A percentile compares a stretch with the other conserved stretches of the same genome.
Conservation (phyloP, 768 basidiomycete genomes). For the Tylopilus rubrobrunneus region DNA sequence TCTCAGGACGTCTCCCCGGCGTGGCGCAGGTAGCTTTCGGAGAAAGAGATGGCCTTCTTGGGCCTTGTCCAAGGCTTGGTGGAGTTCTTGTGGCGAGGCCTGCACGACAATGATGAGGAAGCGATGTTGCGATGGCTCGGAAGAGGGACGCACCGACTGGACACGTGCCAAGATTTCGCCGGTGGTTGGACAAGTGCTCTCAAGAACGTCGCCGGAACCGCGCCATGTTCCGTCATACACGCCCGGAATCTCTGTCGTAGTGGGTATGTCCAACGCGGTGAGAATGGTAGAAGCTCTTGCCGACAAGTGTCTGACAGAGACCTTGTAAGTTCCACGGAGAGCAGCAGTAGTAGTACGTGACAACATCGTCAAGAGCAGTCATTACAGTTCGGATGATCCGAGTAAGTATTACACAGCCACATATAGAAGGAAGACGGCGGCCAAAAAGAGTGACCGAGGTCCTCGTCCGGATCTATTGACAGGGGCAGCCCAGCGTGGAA, state of each 20-base stretch:
- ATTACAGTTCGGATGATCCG: conserved; percentile 6
- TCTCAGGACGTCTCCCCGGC: conserved; percentile 81
- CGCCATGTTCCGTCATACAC: conserved; percentile 84
- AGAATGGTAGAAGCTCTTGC: conserved; percentile 68
- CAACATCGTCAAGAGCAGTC: conserved; percentile 12
- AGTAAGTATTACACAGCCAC: conserved; percentile 18
- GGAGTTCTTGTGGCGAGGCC: conserved; percentile 73
- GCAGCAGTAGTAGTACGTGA: conserved; percentile 17
- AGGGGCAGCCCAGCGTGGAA: conserved; percentile 32
- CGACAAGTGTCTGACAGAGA: conserved; percentile 48
- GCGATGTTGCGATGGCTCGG: not conserved
- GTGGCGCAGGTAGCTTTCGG: conserved; percentile 79
- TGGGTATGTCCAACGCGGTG: conserved; percentile 56
- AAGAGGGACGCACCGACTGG: conserved; percentile 48
- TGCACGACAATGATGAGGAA: conserved; percentile 25
- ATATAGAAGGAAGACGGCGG: too few relatives aligned
- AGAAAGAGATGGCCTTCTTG: conserved; percentile 71
- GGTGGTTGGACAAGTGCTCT: conserved; percentile 80
- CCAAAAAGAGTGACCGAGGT: conserved; percentile 17
- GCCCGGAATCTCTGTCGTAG: conserved; percentile 56
- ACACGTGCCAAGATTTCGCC: conserved; percentile 80
- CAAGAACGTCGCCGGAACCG: conserved; percentile 65
- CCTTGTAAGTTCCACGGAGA: conserved; percentile 8
- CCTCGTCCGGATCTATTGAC: conserved; percentile 19
- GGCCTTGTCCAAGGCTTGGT: conserved; percentile 61